Conservation (phyloP, 371 early-diverging fungal species). For the Enteropsectra breve region DNA sequence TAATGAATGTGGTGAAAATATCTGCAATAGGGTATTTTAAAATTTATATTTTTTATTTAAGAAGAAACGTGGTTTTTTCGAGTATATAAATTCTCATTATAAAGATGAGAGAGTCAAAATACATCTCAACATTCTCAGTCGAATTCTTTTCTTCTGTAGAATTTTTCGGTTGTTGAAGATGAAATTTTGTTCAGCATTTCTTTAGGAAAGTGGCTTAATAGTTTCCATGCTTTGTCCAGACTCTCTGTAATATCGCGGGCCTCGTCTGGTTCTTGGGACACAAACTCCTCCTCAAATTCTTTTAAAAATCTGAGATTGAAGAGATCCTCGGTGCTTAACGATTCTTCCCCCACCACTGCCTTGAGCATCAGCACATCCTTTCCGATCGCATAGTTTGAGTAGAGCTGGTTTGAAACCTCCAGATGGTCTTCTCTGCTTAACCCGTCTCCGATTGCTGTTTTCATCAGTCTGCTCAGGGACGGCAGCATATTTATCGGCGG, state of each 20-base stretch:
- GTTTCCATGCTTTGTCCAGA: constrained; percentile 92
- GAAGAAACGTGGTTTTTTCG: no score
- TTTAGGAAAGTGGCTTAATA: constrained; percentile 97
- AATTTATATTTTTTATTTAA: no score
- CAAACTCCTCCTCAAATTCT: constrained; percentile 92
- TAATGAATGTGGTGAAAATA: no score
- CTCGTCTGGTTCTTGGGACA: constrained; percentile 85
- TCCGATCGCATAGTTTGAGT: constrained; percentile 99
- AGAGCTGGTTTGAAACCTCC: constrained; percentile 98
- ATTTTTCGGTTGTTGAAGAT: constrained; percentile 81
- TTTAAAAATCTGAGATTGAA: constrained; percentile 92
- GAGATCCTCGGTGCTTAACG: constrained; percentile 91
- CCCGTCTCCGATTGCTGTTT: constrained; percentile 96
- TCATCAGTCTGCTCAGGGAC: constrained; percentile 96
- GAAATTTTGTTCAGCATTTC: constrained; percentile 98
- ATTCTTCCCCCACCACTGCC: constrained; percentile 99
- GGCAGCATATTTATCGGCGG: constrained; percentile 99
- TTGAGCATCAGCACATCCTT: constrained; percentile 98
- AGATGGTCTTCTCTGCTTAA: constrained; percentile 97
- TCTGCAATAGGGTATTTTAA: no score
- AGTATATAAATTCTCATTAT: no score
- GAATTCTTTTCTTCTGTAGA: no score
- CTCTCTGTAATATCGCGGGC: constrained; percentile 88
- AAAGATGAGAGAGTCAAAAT: no score
- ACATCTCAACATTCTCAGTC: no score